Conservation (phyloP, 306 rosid species). For the Ochetophila trinervis region DNA sequence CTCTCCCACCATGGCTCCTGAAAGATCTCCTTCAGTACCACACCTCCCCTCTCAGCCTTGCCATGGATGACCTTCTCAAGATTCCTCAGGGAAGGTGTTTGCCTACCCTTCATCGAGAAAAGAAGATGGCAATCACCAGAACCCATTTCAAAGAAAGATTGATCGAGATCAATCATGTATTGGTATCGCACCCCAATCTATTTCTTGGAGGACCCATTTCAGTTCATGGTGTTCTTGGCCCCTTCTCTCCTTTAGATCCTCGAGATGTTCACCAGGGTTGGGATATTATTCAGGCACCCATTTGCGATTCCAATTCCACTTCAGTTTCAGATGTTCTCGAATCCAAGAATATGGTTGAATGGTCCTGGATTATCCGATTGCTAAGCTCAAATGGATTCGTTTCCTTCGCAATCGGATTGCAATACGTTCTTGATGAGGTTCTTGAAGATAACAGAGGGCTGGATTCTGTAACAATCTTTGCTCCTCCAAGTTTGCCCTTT, state of each 20-base stretch:
- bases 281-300: conserved; percentile 33
- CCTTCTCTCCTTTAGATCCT: conserved; percentile 43
- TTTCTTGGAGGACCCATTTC: conserved; percentile 41
- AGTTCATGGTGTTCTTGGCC: conserved; percentile 64
- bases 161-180: conserved; percentile 56
- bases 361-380: conserved; percentile 47
- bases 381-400: conserved; percentile 56
- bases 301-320: conserved; percentile 26
- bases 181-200: conserved; percentile 55
- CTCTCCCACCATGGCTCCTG: conserved; percentile 58
- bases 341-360: conserved; percentile 30
- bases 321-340: conserved; percentile 21
- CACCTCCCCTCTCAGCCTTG: conserved; percentile 30
- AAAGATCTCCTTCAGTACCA: conserved; percentile 52
- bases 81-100: conserved; percentile 40
- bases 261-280: conserved; percentile 29
- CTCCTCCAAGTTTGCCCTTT: conserved; percentile 52
- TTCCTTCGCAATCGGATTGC: conserved; percentile 41
- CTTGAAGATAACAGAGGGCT: conserved; percentile 31
- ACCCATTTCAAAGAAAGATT: conserved; percentile 18
- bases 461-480: conserved; percentile 51
- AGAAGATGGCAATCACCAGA: conserved; percentile 41
- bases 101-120: conserved; percentile 39
- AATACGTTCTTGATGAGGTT: conserved; percentile 57
- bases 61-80: conserved; percentile 31